Base-by-base conservation (phyloP, 1,139 yeast genomes). In the Pichia sp. region DNA sequence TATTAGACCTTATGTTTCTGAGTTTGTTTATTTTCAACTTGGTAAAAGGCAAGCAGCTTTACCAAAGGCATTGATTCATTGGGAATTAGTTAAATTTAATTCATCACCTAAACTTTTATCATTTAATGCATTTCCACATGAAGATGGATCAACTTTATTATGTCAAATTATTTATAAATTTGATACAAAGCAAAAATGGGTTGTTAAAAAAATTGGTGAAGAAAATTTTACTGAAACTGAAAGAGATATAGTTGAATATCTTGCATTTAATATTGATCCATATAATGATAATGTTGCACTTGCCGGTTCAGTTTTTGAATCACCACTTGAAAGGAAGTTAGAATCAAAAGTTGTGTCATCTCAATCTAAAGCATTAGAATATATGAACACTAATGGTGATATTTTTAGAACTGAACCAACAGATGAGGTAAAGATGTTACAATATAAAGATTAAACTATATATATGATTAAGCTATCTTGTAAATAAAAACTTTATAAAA, bases 281-380 rank as follows among this genome's bases (percentile, higher is more conserved):
- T 74, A 75, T 49, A 72, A 79, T 24, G 72, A 79, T 43, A 78
- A 79, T 43, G 67, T 82, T 46, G 72, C 72, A 23, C 67, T 86
- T 48, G 85, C 85, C 25, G 96, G 96, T 14, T 76, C 93, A 10
- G 68, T 86, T 14, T 88, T 88, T 56, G 95, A 85, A 55, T 74
- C 79, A 48, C 60, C 60, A 3, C 64, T 54, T 26, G 78, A 63
- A 28, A 64, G 54, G 43, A 40, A 46, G 18, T 35, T 57, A 11
- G 50, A 52, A 35, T 53, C 58, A 4, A 48, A 52, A 19, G 50
- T 46, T 22, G 51, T 54, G 41, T 48, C 59, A n/a, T 46, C 55
- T 9, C 58, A 51, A 39, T 47, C 47, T 21, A 58, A 49, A 41
- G 54, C 58, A 5, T 60, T 70, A 33, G 65, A 64, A 28, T 68